Conservation (phyloP, 2,329 filamentous ascomycete genomes). For the Mollisia scopiformis region DNA sequence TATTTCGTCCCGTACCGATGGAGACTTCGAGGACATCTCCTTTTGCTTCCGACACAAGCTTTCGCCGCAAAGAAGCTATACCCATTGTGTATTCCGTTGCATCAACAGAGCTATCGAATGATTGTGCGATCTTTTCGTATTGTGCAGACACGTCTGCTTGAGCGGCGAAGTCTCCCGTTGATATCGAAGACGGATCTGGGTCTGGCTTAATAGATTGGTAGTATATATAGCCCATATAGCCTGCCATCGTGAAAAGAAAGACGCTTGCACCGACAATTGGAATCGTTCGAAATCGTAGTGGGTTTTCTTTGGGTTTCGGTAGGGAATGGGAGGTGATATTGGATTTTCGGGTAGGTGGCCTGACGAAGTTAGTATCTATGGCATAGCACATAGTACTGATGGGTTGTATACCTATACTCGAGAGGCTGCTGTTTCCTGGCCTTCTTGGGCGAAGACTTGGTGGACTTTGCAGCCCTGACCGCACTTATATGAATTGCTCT, state of each 20-base stretch:
- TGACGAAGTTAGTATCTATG: not conserved
- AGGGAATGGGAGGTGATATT: not conserved
- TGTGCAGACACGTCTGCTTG: conserved; percentile 36
- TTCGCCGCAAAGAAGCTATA: conserved; percentile 52
- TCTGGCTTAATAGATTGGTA: conserved; percentile 30
- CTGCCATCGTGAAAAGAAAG: conserved; percentile 23
- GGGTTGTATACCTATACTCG: not conserved
- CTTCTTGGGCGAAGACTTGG: not conserved
- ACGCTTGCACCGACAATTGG: conserved; percentile 26
- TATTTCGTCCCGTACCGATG: conserved; percentile 64
- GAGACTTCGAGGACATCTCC: conserved; percentile 66
- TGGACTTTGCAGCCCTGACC: not conserved
- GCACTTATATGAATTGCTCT: not conserved
- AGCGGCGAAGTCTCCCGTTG: conserved; percentile 18
- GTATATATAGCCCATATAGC: conserved; percentile 38
- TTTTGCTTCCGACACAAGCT: conserved; percentile 49
- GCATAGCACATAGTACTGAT: too few relatives aligned
- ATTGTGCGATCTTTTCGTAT: conserved; percentile 45
- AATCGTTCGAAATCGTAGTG: conserved; percentile 3
- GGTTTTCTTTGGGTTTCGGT: not conserved
- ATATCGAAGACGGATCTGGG: conserved; percentile 24
- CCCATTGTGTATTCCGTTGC: conserved; percentile 60
- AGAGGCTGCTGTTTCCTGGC: not conserved
- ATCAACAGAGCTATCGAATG: conserved; percentile 62
- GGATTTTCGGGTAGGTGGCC: not conserved